Base-by-base conservation (phyloP, 2,329 filamentous ascomycete species). In the Fusarium pilosicola region DNA sequence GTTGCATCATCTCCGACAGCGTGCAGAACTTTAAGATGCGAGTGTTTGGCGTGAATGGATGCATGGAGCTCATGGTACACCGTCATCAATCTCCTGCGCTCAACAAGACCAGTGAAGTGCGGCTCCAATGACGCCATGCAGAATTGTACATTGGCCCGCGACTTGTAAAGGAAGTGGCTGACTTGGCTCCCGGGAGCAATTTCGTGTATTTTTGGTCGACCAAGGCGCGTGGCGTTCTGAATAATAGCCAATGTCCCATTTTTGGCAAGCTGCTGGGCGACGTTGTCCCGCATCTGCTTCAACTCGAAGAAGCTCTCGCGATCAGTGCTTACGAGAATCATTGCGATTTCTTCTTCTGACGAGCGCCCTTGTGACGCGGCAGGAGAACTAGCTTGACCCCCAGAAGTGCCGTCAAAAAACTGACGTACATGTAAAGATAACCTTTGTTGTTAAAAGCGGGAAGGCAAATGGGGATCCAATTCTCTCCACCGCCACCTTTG, bases 371-470 rank as follows among this genome's bases (percentile, higher is more conserved):
- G 90, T 87, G 82, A 91, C 88, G 52, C 91, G 80, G 80, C 88
- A 88, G 80, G 70, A 68, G 83, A 82, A 41, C 84, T 80, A 38
- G 80, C 75, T 70, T 85, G 74, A 59, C 76, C 69, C 82, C 84
- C 85, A 30, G 86, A 82, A 48, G 87, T 62, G 6, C 85, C 86
- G 75, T 94, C 91, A 70, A 99, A 89, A 98, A 99, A 85, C 94
- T 97, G 80, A 99, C 96, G 79, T 98, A 99, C 95, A 99, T 98
- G 85, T 99, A 98, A 4, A 99, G 88, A 80, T 97, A 99, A 32
- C 96, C 97, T 58, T 92, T 93, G 81, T 94, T 98, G 84, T 99
- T 99, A 85, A 99, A 99, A 10, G 95, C 96, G 1, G 96, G 97
- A 7, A 99, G 88, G 78, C 96, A 99, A 12, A 99, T 87, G 1